Evolutionary conservation across 139 green algal genomes (phyloP).

Genomic region (Closterium sp.): DNA sequence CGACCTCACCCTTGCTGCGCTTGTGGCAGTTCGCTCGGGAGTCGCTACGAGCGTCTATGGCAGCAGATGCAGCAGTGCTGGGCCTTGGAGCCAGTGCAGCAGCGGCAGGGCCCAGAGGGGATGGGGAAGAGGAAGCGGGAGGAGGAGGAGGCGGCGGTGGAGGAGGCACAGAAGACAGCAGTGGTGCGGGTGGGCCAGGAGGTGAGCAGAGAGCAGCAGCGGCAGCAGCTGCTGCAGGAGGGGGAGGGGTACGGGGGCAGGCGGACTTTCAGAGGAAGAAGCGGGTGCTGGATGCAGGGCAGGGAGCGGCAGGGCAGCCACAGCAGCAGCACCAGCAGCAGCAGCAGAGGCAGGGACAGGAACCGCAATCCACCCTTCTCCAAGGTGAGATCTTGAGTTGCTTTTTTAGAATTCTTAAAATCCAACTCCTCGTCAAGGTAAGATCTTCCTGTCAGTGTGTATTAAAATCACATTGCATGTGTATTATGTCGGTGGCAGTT

Average conservation of each 20-base stretch:
- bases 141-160: not conserved
- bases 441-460: too few relatives aligned
- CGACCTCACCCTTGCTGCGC: not conserved
- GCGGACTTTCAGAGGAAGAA: constrained; percentile 68
- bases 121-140: not conserved
- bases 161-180: too few relatives aligned
- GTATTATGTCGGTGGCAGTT: too few relatives aligned
- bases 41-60: constrained; percentile 52
- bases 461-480: too few relatives aligned
- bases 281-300: constrained; percentile 41
- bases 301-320: constrained; percentile 36
- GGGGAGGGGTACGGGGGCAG: not conserved
- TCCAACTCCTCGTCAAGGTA: too few relatives aligned
- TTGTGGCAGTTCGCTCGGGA: constrained; percentile 10
- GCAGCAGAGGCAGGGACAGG: not conserved
- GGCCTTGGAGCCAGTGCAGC: not conserved
- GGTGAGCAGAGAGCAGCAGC: not conserved
- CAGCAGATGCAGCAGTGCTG: constrained; percentile 29
- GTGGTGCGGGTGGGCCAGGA: too few relatives aligned
- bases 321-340: constrained; percentile 34
- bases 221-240: constrained; percentile 10
- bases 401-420: too few relatives aligned
- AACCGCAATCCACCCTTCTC: not conserved
- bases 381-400: not conserved
- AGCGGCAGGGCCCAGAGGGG: not conserved